Conservation (phyloP, 2,329 filamentous ascomycete species). For the Aspergillus niger region DNA sequence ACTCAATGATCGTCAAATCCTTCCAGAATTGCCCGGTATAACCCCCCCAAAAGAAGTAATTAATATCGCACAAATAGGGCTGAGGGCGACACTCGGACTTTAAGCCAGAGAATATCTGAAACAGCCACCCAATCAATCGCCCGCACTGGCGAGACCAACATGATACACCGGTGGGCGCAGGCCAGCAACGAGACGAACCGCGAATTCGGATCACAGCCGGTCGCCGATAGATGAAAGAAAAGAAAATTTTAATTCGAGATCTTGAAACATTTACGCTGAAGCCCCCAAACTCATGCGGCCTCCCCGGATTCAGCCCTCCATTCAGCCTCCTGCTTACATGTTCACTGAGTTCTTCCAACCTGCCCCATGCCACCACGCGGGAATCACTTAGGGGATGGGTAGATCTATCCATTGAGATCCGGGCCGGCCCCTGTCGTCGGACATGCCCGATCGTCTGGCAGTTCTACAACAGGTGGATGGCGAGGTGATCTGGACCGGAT, state of each 20-base stretch:
- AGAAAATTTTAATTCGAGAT: not conserved
- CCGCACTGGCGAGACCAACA: not conserved
- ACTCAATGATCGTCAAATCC: not conserved
- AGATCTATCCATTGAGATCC: not conserved
- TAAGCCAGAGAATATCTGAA: not conserved
- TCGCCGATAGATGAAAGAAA: constrained; percentile 8
- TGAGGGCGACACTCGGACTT: not conserved
- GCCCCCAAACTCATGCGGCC: not conserved
- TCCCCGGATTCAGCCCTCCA: not conserved
- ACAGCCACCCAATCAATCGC: not conserved
- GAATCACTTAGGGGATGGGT: not conserved
- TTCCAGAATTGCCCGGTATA: not conserved
- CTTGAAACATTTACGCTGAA: not conserved
- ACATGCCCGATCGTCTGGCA: not conserved
- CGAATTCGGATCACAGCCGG: not conserved
- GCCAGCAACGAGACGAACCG: not conserved
- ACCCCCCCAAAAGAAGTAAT: not conserved
- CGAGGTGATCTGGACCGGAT: not conserved
- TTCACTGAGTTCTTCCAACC: not conserved
- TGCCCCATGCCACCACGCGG: not conserved
- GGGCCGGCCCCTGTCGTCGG: not conserved
- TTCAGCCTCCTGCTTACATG: not conserved
- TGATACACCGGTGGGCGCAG: not conserved
- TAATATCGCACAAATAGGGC: not conserved
- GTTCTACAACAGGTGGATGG: not conserved